Evolutionary conservation across 1,284 basidiomycete species (phyloP), one percentile per base, ranked within the genome.

Genomic region (Trametes versicolor): DNA sequence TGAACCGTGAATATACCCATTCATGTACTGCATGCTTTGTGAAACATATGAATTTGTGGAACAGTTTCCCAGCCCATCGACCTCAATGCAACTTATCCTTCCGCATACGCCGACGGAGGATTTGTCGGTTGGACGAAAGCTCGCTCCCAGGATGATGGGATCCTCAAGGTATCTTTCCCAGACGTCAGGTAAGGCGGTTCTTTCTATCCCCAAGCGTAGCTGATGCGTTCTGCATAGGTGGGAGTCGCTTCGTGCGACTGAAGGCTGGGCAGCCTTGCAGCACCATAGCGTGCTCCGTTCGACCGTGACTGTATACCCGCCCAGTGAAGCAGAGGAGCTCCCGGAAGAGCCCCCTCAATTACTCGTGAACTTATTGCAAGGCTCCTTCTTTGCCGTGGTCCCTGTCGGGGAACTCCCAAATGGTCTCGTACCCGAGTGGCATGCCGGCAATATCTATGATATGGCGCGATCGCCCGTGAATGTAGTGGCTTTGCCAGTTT

Each of bases 241-340:
- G 93, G 73, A 82, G 34, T 78, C 80, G 55, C 80, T 95, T 53
- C 86, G 91, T 21, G 79, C 82, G 43, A 88, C 87, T 0, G 89
- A 93, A 77, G 93, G 93, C n/a, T 94, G 93, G 93, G 89, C 92
- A 21, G 89, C 85, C 17, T 75, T 94, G 29, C 93, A 95, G 73
- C 90, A 94, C 71, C 85, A 92, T 70, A 83, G 85, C 21, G 76
- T 93, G 21, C 79, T 94, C n/a, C 84, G 82, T 41, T 84, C 88
- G 1, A 84, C 82, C 1, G 68, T 95, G 12, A 88, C 83, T 0
- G 67, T 94, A 32, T 73, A 79, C 55, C 87, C 89, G 1, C 84
- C 85, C 0, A 60, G 73, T n/a, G 52, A 32, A 15, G 57, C 25
- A 36, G 5, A 49, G 54, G 25, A 19, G 4, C 29, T 32, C 27